These are phyloP conservation scores for Penicillium sp. DNA, from an alignment of 2,329 filamentous ascomycete species.

Conservation along the genomic window DNA sequence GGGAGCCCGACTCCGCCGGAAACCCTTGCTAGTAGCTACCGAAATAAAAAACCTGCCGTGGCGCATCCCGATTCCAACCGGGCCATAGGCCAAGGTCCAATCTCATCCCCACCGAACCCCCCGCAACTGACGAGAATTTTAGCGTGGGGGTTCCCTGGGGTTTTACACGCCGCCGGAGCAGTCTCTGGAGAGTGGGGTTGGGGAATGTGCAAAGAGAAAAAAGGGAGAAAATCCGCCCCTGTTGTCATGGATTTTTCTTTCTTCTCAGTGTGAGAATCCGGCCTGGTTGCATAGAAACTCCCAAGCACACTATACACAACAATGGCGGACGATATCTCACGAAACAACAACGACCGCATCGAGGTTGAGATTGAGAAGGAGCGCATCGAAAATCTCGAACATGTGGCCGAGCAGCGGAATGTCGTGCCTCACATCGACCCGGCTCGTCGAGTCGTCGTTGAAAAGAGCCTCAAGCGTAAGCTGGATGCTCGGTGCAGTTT, in stretches of 20 bases:
- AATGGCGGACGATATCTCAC: slow-evolving; percentile 33
- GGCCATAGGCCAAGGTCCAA: neutral
- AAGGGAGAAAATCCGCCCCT: slow-evolving; percentile 13
- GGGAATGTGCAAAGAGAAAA: slow-evolving; percentile 13
- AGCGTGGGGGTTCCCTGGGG: slow-evolving; percentile 25
- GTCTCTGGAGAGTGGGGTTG: slow-evolving; percentile 12
- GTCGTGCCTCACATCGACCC: slow-evolving; percentile 29
- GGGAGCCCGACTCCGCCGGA: slow-evolving; percentile 5
- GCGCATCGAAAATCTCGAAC: slow-evolving; percentile 28
- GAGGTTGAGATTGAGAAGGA: slow-evolving; percentile 30
- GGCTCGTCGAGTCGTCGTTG: slow-evolving; percentile 30
- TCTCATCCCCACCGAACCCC: slow-evolving; percentile 9
- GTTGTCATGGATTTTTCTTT: slow-evolving; percentile 3
- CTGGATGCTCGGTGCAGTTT: slow-evolving; percentile 37
- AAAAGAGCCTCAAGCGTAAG: slow-evolving; percentile 38
- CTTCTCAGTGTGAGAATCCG: slow-evolving; percentile 17
- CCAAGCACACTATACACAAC: slow-evolving; percentile 8
- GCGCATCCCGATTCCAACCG: neutral
- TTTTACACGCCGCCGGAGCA: slow-evolving; percentile 10
- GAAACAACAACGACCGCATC: slow-evolving; percentile 20
- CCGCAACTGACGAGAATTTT: slow-evolving; percentile 24
- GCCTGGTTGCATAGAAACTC: slow-evolving; percentile 12
- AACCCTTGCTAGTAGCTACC: slow-evolving; percentile 3
- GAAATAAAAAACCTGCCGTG: slow-evolving; percentile 4
- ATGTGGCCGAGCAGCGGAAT: slow-evolving; percentile 25